A percentile compares a stretch with the other conserved stretches of the same genome.
phyloP scores from a whole-genome alignment of 805 yeast genomes.

The Spathaspora girioi region DNA sequence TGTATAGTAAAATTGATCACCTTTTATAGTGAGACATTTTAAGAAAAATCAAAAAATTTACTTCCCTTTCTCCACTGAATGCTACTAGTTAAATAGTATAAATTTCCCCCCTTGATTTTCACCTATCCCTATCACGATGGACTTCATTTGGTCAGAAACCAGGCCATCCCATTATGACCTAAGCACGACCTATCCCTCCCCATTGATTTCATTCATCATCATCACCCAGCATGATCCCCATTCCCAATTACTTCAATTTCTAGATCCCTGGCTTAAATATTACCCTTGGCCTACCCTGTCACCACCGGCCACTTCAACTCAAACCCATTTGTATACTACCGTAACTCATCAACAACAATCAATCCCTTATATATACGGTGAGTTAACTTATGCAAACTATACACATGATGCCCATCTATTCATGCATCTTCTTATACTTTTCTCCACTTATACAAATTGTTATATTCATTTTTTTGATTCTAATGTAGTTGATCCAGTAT shows the following conservation, averaged over 20 bases:
- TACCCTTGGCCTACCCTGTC: conserved; percentile 18
- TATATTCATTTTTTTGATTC: conserved; percentile 47
- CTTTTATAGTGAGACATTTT: too few species aligned
- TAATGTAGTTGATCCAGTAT: conserved; percentile 50
- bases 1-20: too few species aligned
- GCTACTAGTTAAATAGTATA: too few species aligned
- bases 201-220: background rate
- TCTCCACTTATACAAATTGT: conserved; percentile 27
- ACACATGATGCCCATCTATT: conserved; percentile 45
- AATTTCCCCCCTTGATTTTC: background rate
- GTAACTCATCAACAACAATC: conserved; percentile 4
- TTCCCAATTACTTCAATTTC: conserved; percentile 2
- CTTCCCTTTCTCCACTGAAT: too few species aligned
- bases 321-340: conserved; percentile 1
- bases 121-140: background rate
- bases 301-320: conserved; percentile 3
- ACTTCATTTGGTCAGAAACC: background rate
- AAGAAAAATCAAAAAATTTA: too few species aligned
- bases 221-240: background rate
- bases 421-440: conserved; percentile 33
- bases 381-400: conserved; percentile 41
- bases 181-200: background rate
- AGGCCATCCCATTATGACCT: background rate
- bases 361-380: conserved; percentile 33
- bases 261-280: conserved; percentile 15